Evolutionary conservation across 2,329 filamentous ascomycete species (phyloP), one percentile per base, ranked within the genome.

Genomic region (Dichotomopilus funicola): DNA sequence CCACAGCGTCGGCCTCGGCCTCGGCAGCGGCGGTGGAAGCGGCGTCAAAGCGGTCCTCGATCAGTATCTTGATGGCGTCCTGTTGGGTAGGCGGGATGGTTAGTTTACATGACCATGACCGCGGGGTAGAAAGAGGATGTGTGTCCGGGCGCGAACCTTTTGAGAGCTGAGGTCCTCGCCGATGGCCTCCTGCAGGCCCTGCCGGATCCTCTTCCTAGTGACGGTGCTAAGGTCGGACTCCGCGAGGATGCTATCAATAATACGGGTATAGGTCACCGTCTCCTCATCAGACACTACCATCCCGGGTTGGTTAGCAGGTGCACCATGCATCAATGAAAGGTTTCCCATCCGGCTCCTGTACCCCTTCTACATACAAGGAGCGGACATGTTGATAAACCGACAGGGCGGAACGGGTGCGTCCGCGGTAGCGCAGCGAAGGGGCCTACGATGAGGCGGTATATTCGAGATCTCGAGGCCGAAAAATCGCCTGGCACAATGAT

Each of bases 31-130:
- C 19, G 19, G 19, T 27, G 19, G 19, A 27, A 27, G 19, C 19
- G 55, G 85, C 80, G 65, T 91, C 87, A 69, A 91, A 91, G 13
- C 87, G 83, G 62, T 82, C 78, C 72, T 87, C 85, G 54, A 91
- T 90, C 49, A 91, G 75, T 51, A 75, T 75, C 67, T 89, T 89
- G 70, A 90, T 86, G 11, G 83, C 82, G 67, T 78, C 75, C 87
- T 89, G 59, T 37, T 33, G 89, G 59, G 19, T 27, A 8, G 54
- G 36, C 5, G 34, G 33, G 10, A 33, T 27, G 6, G 53, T 49
- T 34, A 58, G 57, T 41, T 50, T 27, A 10, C 5, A 35, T 19
- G 10, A 5, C n/a, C 11, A 13, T 27, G 19, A 27, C 19, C 19
- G 19, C 19, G 19, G 19, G 41, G n/a, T 8, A 12, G 31, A 33